A percentile compares a stretch with the other conserved stretches of the same genome.
Conservation (phyloP, 768 basidiomycete species). For the Lactarius pseudohatsudake region DNA sequence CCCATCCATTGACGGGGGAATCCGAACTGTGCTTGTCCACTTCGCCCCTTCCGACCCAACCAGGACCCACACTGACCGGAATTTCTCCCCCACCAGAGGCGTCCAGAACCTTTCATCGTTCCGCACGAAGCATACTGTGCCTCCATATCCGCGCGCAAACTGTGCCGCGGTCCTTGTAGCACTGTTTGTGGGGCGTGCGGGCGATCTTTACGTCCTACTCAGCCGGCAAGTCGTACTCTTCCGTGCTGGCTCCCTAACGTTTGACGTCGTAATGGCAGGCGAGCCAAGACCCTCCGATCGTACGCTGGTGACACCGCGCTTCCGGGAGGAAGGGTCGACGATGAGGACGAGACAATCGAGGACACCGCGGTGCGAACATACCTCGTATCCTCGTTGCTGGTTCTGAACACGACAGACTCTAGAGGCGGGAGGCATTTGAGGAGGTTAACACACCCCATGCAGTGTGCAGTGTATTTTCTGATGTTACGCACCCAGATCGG, state of each 20-base stretch:
- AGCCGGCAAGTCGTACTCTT: conserved; percentile 54
- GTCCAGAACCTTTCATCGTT: conserved; percentile 23
- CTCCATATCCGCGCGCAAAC: conserved; percentile 52
- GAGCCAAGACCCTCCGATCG: conserved; percentile 66
- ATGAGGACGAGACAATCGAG: conserved; percentile 64
- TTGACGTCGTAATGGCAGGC: conserved; percentile 43
- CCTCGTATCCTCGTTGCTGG: neutral
- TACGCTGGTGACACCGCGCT: conserved; percentile 89
- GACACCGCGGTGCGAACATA: conserved; percentile 64
- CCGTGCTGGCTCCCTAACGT: neutral
- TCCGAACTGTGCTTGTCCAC: conserved; percentile 22
- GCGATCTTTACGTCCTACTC: conserved; percentile 84
- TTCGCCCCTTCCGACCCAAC: neutral
- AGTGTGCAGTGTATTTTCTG: neutral
- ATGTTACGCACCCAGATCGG: conserved; percentile 60
- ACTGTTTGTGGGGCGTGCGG: conserved; percentile 78
- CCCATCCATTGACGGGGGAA: conserved; percentile 27
- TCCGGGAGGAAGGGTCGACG: conserved; percentile 82
- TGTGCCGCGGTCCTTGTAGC: conserved; percentile 81
- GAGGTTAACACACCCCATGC: conserved; percentile 53
- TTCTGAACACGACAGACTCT: conserved; percentile 5
- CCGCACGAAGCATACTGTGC: conserved; percentile 25
- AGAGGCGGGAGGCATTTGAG: conserved; percentile 89
- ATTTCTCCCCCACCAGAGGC: conserved; percentile 6
- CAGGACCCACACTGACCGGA: neutral